A percentile compares a stretch with the other conserved stretches of the same genome.
phyloP scores from a whole-genome alignment of 768 basidiomycete species.

The Kwoniella shandongensis region DNA sequence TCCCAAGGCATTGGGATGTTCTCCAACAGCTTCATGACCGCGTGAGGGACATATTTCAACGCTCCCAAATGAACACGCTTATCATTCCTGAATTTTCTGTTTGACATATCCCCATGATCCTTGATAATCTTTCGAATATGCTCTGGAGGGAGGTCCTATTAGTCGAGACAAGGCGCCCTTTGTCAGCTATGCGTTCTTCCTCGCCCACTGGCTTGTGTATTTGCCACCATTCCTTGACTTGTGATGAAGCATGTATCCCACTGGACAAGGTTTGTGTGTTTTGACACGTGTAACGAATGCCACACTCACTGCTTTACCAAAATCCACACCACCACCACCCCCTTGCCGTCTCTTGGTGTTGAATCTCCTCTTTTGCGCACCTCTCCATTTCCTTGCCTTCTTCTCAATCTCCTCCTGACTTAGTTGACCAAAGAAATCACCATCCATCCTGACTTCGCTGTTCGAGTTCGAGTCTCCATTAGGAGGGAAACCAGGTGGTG shows the following conservation, averaged over 20 bases:
- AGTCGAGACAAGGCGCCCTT: slow-evolving; percentile 10
- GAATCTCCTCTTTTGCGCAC: slow-evolving; percentile 76
- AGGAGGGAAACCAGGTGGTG: slow-evolving; percentile 23
- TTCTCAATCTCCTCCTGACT: slow-evolving; percentile 73
- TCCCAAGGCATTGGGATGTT: slow-evolving; percentile 98
- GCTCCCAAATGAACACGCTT: slow-evolving; percentile 99
- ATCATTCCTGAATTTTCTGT: slow-evolving; percentile 97
- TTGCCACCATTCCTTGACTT: too few relatives aligned
- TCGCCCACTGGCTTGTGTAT: too few relatives aligned
- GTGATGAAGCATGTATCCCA: too few relatives aligned
- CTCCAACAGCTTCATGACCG: slow-evolving; percentile 97
- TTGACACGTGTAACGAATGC: too few relatives aligned
- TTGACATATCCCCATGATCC: slow-evolving; percentile 99
- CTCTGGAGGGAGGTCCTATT: slow-evolving; percentile 89
- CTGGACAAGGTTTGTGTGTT: too few relatives aligned
- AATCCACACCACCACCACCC: slow-evolving; percentile 53
- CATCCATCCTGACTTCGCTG: slow-evolving; percentile 38
- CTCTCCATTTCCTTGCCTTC: slow-evolving; percentile 95
- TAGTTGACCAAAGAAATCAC: slow-evolving; percentile 55
- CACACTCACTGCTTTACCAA: slow-evolving; percentile 52
- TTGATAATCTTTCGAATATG: slow-evolving; percentile 99
- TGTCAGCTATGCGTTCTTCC: slow-evolving; percentile 13
- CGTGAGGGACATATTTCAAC: slow-evolving; percentile 92
- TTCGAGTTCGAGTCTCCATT: slow-evolving; percentile 26
- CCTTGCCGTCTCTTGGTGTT: slow-evolving; percentile 53